Evolutionary conservation across 2,329 filamentous ascomycete genomes (phyloP).

Genomic region (Celoporthe dispersa): DNA sequence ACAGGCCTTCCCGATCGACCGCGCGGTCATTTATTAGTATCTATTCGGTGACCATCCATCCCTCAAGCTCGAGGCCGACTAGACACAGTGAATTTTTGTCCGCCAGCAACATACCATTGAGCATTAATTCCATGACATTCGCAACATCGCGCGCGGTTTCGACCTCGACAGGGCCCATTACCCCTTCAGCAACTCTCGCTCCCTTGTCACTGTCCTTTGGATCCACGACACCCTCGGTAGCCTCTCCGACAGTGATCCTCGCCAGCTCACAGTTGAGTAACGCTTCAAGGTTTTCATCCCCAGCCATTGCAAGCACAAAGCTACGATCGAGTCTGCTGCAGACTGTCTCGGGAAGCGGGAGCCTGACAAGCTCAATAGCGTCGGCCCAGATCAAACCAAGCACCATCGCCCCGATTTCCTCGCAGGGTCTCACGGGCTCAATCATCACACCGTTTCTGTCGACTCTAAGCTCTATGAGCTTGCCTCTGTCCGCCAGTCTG

Average conservation of each 20-base stretch:
- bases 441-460: background rate
- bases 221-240: background rate
- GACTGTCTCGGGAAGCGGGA: background rate
- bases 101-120: background rate
- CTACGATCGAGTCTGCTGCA: background rate
- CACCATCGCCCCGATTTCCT: background rate
- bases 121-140: too few relatives aligned
- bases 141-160: background rate
- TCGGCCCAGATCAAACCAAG: background rate
- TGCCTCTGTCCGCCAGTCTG: background rate
- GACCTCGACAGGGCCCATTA: background rate
- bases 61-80: background rate
- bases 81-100: background rate
- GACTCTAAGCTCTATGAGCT: background rate
- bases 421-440: background rate
- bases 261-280: background rate
- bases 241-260: background rate
- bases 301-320: background rate
- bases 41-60: background rate
- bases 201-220: background rate
- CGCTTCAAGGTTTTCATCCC: background rate
- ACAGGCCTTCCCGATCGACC: background rate
- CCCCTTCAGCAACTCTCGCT: background rate
- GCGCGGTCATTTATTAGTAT: background rate
- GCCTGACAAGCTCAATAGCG: background rate